Base-by-base conservation (phyloP, 805 yeast species). In the Torulaspora franciscae region DNA sequence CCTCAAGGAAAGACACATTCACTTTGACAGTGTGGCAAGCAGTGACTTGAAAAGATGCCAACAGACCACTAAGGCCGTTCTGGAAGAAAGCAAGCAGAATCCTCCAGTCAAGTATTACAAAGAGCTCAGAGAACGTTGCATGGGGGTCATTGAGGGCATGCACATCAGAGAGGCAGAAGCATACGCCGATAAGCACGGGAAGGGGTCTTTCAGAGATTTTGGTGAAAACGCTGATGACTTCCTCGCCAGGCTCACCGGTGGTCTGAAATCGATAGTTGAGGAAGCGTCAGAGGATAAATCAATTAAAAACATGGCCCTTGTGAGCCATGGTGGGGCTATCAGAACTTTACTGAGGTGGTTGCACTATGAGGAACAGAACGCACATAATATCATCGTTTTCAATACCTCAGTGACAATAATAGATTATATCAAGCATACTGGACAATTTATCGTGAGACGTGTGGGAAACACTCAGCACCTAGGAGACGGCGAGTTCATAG, bases 101-200 rank as follows among this genome's bases (percentile, higher is more conserved):
- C 44, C 2, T 51, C 64, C 37, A n/a, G 57, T 68, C 32, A 58
- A 62, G 15, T 62, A 50, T 29, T 71, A 76, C n/a, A 48, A 58
- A 7, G 67, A 70, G 22, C 68, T 84, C 32, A 72, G 96, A 51
- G 96, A 87, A 56, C 70, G 95, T 36, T 62, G 69, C 41, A 85
- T 87, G 95, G 95, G 95, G 1, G 74, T 71, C 7, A 81, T 82
- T 24, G 86, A 87, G 62, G 95, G 95, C 2, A 79, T 83, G 85
- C 69, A 72, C 36, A 68, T 85, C 27, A 63, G 59, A 24, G 89
- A 83, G 35, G 96, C 95, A 1, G 67, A 71, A 25, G 57, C 52
- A 7, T 69, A 64, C 50, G 75, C 81, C 6, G 73, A 62, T 3
- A 66, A 69, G 42, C 81, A 75, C 52, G 91, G 88, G 19, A 62